Conservation (phyloP, 352 stramenopile genomes). For the Pythium utonaiense region DNA sequence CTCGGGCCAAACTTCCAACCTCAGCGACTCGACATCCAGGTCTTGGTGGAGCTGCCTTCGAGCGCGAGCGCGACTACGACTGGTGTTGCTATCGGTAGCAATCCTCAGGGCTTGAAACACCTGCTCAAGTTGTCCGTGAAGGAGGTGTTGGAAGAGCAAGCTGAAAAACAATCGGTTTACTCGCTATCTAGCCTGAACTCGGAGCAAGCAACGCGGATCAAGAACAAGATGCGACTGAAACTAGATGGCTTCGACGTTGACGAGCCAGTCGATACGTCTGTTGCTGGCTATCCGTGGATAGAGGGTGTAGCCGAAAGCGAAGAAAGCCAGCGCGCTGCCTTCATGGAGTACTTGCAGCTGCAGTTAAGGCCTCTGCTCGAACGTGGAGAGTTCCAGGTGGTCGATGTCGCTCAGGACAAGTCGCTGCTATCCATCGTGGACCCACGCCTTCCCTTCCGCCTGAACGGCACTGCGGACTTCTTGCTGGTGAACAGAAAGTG, state of each 20-base stretch:
- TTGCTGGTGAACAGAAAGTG: slow-evolving; percentile 29
- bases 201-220: neutral
- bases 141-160: slow-evolving; percentile 6
- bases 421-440: slow-evolving; percentile 21
- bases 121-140: slow-evolving; percentile 3
- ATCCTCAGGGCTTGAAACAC: slow-evolving; percentile 8
- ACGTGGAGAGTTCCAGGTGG: slow-evolving; percentile 20
- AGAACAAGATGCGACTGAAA: slow-evolving; percentile 20
- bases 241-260: slow-evolving; percentile 18
- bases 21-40: too few species aligned
- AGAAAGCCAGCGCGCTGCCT: slow-evolving; percentile 20
- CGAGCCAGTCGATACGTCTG: slow-evolving; percentile 27
- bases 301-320: slow-evolving; percentile 14
- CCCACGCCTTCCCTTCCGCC: slow-evolving; percentile 26
- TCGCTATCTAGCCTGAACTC: slow-evolving; percentile 4
- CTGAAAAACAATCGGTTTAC: slow-evolving; percentile 9
- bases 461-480: slow-evolving; percentile 32
- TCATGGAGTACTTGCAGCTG: slow-evolving; percentile 28
- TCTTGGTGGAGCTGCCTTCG: too few species aligned
- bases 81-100: neutral
- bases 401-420: slow-evolving; percentile 22
- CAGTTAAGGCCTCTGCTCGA: slow-evolving; percentile 31
- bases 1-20: too few species aligned
- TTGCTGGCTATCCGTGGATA: slow-evolving; percentile 24
- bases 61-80: too few species aligned